Evolutionary conservation across 2,329 filamentous ascomycete genomes (phyloP).

Genomic region (Endothia cerciana): DNA sequence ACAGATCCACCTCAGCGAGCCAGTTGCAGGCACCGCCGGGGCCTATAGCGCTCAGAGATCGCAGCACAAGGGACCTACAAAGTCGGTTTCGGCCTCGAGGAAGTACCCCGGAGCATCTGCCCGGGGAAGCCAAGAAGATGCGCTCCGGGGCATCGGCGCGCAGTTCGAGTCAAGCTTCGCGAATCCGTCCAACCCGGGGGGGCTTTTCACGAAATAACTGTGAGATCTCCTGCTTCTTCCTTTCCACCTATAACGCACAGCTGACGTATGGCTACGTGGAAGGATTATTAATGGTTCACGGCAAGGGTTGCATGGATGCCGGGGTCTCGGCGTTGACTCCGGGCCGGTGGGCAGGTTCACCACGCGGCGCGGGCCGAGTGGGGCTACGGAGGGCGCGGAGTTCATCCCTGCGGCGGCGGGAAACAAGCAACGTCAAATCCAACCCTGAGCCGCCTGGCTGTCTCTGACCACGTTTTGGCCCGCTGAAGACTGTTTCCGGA

Average conservation of each 20-base stretch:
- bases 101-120: neutral
- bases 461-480: no score
- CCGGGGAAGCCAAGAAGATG: neutral
- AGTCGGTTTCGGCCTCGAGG: neutral
- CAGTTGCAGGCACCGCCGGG: neutral
- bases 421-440: neutral
- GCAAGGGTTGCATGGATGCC: no score
- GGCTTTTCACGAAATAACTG: neutral
- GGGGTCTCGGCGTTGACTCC: no score
- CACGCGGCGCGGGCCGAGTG: neutral
- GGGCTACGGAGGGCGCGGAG: neutral
- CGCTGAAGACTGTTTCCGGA: no score
- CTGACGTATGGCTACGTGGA: neutral
- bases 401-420: neutral
- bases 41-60: neutral
- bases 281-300: no score
- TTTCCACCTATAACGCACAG: neutral
- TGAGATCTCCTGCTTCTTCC: neutral
- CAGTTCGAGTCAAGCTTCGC: neutral
- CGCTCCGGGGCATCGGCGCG: neutral
- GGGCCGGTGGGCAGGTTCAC: neutral
- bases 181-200: neutral
- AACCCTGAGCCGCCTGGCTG: no score
- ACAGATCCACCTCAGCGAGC: no score
- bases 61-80: no score